phyloP scores from a whole-genome alignment of 306 rosid species.

The Arachis stenosperma region DNA sequence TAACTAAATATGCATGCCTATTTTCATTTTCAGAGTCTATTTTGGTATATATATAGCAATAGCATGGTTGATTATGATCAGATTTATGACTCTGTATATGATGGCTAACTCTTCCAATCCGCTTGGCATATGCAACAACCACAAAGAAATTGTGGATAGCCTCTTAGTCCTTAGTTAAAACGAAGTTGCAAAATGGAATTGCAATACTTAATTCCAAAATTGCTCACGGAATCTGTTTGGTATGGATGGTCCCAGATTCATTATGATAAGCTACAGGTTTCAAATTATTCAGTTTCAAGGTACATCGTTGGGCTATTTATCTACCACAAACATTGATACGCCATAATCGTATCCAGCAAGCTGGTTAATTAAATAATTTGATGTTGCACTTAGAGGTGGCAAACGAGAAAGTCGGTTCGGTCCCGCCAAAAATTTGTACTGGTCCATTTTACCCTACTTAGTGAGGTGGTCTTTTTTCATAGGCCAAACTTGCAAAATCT shows the following conservation, averaged over 20 bases:
- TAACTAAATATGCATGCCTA: not conserved
- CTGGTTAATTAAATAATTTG: too few species aligned
- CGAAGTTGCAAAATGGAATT: not conserved
- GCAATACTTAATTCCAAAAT: not conserved
- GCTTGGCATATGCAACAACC: not conserved
- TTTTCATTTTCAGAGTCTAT: slow-evolving; percentile 34
- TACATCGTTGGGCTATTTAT: slow-evolving; percentile 12
- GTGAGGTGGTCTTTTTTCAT: too few species aligned
- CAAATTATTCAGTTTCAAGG: slow-evolving; percentile 4
- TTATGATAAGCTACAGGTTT: not conserved
- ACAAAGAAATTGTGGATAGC: not conserved
- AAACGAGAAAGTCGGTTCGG: too few species aligned
- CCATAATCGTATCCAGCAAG: not conserved
- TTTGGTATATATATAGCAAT: too few species aligned
- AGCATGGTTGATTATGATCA: not conserved
- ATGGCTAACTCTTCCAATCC: not conserved
- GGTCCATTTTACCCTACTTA: too few species aligned
- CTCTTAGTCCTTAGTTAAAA: not conserved
- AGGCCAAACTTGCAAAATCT: too few species aligned
- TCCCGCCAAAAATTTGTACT: too few species aligned
- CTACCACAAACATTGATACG: not conserved
- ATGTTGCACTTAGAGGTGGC: too few species aligned
- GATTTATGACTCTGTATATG: not conserved
- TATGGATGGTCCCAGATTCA: slow-evolving; percentile 2
- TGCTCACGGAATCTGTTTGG: slow-evolving; percentile 8